Percentiles rank a stretch among this genome's conserved stretches.
Conservation (phyloP, 2,329 filamentous ascomycete species). For the Fusarium sp. region DNA sequence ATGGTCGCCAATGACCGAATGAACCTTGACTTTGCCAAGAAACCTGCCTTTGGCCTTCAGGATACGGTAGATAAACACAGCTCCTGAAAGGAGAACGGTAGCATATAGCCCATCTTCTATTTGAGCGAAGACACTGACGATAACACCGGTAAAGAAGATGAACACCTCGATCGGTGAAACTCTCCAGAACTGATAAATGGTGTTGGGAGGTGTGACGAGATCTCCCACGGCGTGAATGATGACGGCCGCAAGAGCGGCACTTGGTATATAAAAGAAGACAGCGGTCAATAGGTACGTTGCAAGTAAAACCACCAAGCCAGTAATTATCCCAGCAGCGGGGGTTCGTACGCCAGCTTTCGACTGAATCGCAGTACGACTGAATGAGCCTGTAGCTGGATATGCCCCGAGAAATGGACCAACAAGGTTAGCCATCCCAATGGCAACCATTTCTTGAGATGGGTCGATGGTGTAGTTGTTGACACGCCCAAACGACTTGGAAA, state of each 20-base stretch:
- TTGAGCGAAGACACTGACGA: conserved; percentile 86
- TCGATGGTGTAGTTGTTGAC: conserved; percentile 97
- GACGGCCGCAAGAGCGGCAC: conserved; percentile 81
- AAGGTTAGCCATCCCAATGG: conserved; percentile 90
- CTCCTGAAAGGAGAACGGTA: conserved; percentile 81
- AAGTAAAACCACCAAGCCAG: conserved; percentile 83
- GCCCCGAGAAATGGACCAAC: conserved; percentile 91
- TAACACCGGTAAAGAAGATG: conserved; percentile 92
- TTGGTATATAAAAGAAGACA: conserved; percentile 95
- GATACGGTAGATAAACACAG: conserved; percentile 83
- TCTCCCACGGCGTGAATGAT: conserved; percentile 97
- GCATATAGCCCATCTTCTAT: conserved; percentile 96
- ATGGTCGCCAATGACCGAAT: conserved; percentile 83
- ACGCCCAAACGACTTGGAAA: conserved; percentile 95
- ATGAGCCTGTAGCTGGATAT: conserved; percentile 94
- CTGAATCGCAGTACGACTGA: conserved; percentile 96
- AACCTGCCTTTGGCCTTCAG: conserved; percentile 86
- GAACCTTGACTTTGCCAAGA: conserved; percentile 74
- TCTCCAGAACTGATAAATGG: conserved; percentile 93
- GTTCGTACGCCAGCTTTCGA: conserved; percentile 96
- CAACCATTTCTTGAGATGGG: conserved; percentile 94
- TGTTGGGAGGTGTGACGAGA: conserved; percentile 89
- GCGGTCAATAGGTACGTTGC: conserved; percentile 89
- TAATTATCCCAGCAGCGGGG: conserved; percentile 89
- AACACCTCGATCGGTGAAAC: conserved; percentile 90